Percentiles rank a stretch among this genome's conserved stretches.
These are phyloP conservation scores for Diplodia mutila DNA, from an alignment of 2,329 filamentous ascomycete genomes.

Conservation along the genomic window DNA sequence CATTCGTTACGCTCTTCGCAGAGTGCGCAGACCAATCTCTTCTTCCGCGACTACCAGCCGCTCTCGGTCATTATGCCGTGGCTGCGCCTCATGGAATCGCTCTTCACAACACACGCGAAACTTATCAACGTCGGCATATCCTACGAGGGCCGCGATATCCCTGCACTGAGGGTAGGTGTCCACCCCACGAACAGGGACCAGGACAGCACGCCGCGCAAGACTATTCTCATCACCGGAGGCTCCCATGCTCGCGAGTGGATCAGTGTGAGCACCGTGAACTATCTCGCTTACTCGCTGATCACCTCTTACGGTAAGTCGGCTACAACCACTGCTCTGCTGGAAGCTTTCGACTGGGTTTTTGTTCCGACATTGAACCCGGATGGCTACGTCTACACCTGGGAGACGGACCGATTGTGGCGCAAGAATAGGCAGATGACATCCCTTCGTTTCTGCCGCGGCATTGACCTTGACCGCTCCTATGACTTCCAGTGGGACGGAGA, in stretches of 20 bases:
- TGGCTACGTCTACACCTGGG: slow-evolving; percentile 93
- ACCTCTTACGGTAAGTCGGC: slow-evolving; percentile 76
- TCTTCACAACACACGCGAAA: slow-evolving; percentile 81
- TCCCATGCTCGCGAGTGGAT: slow-evolving; percentile 98
- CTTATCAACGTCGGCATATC: slow-evolving; percentile 79
- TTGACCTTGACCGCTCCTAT: slow-evolving; percentile 89
- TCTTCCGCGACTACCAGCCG: slow-evolving; percentile 92
- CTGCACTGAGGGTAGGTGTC: slow-evolving; percentile 75
- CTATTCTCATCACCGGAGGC: slow-evolving; percentile 80
- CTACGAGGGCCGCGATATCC: slow-evolving; percentile 85
- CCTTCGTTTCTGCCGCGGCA: slow-evolving; percentile 79
- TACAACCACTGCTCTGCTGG: slow-evolving; percentile 74
- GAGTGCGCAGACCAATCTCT: slow-evolving; percentile 61
- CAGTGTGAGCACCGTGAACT: slow-evolving; percentile 86
- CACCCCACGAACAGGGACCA: slow-evolving; percentile 55
- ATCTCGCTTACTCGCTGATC: slow-evolving; percentile 85
- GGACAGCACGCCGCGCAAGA: slow-evolving; percentile 63
- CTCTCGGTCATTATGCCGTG: slow-evolving; percentile 82
- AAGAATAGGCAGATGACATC: slow-evolving; percentile 88
- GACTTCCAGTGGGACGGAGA: slow-evolving; percentile 80
- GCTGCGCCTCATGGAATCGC: slow-evolving; percentile 86
- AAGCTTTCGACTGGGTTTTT: slow-evolving; percentile 85
- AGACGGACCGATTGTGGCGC: slow-evolving; percentile 88
- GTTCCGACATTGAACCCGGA: slow-evolving; percentile 91
- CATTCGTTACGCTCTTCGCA: slow-evolving; percentile 37